Percentiles rank a stretch among this genome's conserved stretches.
Conservation (phyloP, 345 rosid species). For the Euphorbia pulcherrima region DNA sequence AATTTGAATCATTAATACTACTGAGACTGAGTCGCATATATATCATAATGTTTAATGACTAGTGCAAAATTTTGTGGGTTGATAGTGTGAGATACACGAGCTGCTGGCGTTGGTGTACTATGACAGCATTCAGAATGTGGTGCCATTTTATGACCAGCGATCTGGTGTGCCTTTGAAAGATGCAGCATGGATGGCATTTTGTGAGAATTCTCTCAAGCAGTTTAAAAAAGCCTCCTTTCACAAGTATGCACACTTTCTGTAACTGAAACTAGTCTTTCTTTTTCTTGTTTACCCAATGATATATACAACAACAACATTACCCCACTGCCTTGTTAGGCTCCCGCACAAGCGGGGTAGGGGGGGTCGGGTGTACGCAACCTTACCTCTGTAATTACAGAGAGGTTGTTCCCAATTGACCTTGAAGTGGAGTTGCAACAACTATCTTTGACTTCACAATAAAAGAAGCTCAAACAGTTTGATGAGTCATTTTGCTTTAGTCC, state of each 20-base stretch:
- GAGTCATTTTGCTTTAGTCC: too few relatives aligned
- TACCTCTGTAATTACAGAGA: too few relatives aligned
- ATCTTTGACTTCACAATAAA: too few relatives aligned
- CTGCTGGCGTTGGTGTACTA: slow-evolving; percentile 90
- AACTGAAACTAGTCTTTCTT: slow-evolving; percentile 3
- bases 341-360: too few relatives aligned
- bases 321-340: too few relatives aligned
- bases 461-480: too few relatives aligned
- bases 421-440: too few relatives aligned
- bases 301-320: too few relatives aligned
- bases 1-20: background rate
- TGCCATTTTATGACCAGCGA: slow-evolving; percentile 85
- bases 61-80: slow-evolving; percentile 27
- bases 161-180: slow-evolving; percentile 71
- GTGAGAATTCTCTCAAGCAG: slow-evolving; percentile 83
- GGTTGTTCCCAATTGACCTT: too few relatives aligned
- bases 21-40: background rate
- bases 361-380: too few relatives aligned
- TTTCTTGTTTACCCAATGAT: slow-evolving; percentile 11
- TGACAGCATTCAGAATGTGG: slow-evolving; percentile 98
- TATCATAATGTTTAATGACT: too few relatives aligned
- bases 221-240: slow-evolving; percentile 79
- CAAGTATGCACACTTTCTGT: slow-evolving; percentile 43
- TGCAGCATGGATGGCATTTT: slow-evolving; percentile 64
- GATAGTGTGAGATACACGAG: slow-evolving; percentile 88